Conservation (phyloP, 495 filamentous ascomycete genomes). For the Podospora fimiseda region DNA sequence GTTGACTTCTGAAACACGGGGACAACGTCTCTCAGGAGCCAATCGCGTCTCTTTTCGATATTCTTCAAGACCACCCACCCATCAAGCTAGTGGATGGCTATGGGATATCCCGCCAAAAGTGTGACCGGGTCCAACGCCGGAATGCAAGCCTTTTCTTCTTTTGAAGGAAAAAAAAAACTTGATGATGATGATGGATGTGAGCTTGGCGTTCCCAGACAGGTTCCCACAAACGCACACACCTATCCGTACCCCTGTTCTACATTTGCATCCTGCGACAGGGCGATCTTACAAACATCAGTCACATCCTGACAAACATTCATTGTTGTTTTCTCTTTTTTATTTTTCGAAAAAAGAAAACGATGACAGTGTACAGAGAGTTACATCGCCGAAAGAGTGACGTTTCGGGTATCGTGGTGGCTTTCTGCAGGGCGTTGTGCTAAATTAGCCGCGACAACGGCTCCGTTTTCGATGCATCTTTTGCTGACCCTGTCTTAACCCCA, state of each 20-base stretch:
- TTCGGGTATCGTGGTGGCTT: slow-evolving; percentile 8
- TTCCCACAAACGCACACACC: background rate
- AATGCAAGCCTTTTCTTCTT: background rate
- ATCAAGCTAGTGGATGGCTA: no score
- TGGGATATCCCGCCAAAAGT: background rate
- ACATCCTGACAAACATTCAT: background rate
- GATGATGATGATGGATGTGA: background rate
- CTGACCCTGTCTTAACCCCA: background rate
- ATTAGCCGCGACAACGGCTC: slow-evolving; percentile 14
- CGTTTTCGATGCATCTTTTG: slow-evolving; percentile 3
- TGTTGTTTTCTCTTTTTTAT: no score
- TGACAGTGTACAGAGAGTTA: background rate
- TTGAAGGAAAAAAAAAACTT: no score
- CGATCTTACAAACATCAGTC: background rate
- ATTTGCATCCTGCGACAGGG: background rate
- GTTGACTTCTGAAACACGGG: background rate
- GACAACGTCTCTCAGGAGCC: background rate
- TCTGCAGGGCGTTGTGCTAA: slow-evolving; percentile 6
- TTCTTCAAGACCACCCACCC: no score
- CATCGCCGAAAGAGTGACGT: slow-evolving; percentile 1
- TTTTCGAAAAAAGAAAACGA: background rate
- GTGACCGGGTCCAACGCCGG: background rate
- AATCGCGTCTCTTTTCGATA: background rate
- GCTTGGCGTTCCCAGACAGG: background rate
- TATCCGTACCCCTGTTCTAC: background rate